A percentile compares a stretch with the other conserved stretches of the same genome.
Evolutionary conservation across 805 yeast genomes (phyloP).

Genomic region (Schwanniomyces polymorphus): DNA sequence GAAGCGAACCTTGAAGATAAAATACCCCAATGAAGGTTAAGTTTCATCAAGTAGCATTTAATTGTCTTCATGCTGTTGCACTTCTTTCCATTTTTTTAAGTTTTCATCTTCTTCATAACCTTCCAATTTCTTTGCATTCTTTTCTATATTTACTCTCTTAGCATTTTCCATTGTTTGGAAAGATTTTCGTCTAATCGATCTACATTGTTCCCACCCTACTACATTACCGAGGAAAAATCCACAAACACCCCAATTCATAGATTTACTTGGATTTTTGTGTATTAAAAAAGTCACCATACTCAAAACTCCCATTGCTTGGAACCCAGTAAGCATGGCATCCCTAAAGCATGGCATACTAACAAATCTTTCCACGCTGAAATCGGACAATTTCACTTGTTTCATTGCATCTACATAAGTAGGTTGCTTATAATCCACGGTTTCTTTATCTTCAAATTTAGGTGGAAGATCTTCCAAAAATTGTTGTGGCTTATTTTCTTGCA

Average conservation of each 20-base stretch:
- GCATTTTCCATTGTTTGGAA: constrained; percentile 70
- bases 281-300: constrained; percentile 67
- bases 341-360: constrained; percentile 73
- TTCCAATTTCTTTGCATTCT: constrained; percentile 30
- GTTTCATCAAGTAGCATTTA: background rate
- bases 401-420: constrained; percentile 36
- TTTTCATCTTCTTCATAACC: constrained; percentile 18
- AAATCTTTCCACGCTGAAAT: constrained; percentile 52
- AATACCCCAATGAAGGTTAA: background rate
- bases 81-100: constrained; percentile 25
- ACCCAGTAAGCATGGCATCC: constrained; percentile 76
- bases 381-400: constrained; percentile 42
- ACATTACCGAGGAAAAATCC: constrained; percentile 79
- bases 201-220: constrained; percentile 92
- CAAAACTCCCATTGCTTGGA: constrained; percentile 68
- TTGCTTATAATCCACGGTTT: constrained; percentile 9
- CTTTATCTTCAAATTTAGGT: constrained; percentile 46
- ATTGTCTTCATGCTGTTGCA: constrained; percentile 8
- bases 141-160: constrained; percentile 45
- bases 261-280: constrained; percentile 59
- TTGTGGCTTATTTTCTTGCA: constrained; percentile 15
- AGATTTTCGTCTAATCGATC: constrained; percentile 65
- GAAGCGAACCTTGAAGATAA: background rate
- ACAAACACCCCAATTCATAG: constrained; percentile 81
- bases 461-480: constrained; percentile 51